These are phyloP conservation scores for Peronospora belbahrii DNA, from an alignment of 352 stramenopile genomes.

Conservation along the genomic window DNA sequence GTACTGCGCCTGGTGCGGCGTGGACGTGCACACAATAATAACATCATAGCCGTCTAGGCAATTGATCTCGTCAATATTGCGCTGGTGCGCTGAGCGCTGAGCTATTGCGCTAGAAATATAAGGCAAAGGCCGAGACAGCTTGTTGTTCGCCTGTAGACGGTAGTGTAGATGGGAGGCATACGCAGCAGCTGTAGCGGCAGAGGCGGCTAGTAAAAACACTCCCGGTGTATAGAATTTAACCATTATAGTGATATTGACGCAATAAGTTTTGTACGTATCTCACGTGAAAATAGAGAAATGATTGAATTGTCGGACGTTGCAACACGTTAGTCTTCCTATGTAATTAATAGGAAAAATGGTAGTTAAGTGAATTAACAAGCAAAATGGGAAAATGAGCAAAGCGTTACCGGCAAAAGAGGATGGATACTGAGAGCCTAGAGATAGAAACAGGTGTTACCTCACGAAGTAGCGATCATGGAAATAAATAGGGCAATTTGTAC, in stretches of 20 bases:
- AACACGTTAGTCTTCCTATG: conserved; percentile 5
- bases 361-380: conserved; percentile 3
- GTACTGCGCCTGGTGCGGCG: conserved; percentile 93
- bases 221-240: conserved; percentile 31
- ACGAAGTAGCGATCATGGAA: conserved; percentile 5
- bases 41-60: conserved; percentile 90
- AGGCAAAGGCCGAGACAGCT: conserved; percentile 2
- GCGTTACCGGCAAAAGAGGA: conserved; percentile 2
- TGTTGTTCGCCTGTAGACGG: conserved; percentile 12
- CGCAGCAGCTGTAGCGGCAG: conserved; percentile 24
- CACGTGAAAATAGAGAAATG: conserved; percentile 7
- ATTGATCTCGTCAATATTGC: conserved; percentile 85
- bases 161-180: conserved; percentile 28
- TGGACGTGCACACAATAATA: conserved; percentile 96
- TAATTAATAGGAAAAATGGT: conserved; percentile 7
- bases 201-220: conserved; percentile 23
- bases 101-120: conserved; percentile 22
- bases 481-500: too few relatives aligned
- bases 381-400: conserved; percentile 23
- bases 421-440: background rate
- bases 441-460: background rate
- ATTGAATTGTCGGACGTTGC: conserved; percentile 15
- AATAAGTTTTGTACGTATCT: conserved; percentile 10
- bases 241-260: conserved; percentile 14
- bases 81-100: conserved; percentile 38